These are phyloP conservation scores for Oldenlandia corymbosa DNA, from an alignment of 257 asterid species.

Conservation along the genomic window DNA sequence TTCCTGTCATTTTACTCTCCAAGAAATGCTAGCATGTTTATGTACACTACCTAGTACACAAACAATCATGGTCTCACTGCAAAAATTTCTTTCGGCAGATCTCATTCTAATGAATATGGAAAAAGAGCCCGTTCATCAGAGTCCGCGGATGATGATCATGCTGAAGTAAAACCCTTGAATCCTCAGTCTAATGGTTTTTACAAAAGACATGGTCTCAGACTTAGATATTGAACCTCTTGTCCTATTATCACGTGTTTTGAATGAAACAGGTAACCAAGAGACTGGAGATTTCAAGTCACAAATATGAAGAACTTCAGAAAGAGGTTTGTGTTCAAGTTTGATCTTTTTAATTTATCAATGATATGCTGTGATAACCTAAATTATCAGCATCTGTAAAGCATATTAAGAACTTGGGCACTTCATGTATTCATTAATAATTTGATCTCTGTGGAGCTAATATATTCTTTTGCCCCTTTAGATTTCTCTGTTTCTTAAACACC, in stretches of 20 bases:
- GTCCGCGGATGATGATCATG: slow-evolving; percentile 38
- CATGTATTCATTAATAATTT: too few species aligned
- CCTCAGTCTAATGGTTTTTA: slow-evolving; percentile 13
- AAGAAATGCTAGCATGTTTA: slow-evolving; percentile 13
- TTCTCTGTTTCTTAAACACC: neutral
- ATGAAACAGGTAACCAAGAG: slow-evolving; percentile 37
- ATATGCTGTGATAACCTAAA: neutral
- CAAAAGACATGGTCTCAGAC: neutral
- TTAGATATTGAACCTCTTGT: slow-evolving; percentile 7
- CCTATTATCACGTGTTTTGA: slow-evolving; percentile 13
- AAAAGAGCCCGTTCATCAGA: slow-evolving; percentile 54
- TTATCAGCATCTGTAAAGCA: slow-evolving; percentile 8
- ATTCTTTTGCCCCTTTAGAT: neutral
- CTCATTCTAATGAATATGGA: slow-evolving; percentile 39
- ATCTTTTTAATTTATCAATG: neutral
- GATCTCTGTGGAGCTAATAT: neutral
- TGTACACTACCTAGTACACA: neutral
- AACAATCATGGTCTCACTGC: slow-evolving; percentile 17
- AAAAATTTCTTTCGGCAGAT: slow-evolving; percentile 34
- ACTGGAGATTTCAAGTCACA: slow-evolving; percentile 45
- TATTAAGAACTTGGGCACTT: neutral
- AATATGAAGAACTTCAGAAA: slow-evolving; percentile 61
- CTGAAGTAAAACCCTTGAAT: slow-evolving; percentile 43
- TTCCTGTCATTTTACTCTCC: neutral
- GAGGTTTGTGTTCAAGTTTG: slow-evolving; percentile 37